Conservation (phyloP, 257 asterid species). For the Solanum corneliomulleri region DNA sequence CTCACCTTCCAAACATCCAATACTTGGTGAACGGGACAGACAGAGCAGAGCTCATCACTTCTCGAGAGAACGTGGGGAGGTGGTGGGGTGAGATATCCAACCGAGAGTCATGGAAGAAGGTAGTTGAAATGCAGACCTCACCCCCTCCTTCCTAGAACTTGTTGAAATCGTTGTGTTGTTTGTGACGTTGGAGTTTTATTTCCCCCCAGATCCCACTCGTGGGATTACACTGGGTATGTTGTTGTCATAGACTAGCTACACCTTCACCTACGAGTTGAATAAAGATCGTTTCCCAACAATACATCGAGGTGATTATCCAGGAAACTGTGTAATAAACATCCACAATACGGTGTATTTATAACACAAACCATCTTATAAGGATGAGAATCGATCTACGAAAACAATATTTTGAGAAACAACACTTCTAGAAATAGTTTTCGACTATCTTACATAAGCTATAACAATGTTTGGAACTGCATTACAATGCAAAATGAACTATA, state of each 20-base stretch:
- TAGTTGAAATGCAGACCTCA: conserved; percentile 52
- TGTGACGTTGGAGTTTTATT: background rate
- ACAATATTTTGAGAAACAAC: background rate
- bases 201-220: background rate
- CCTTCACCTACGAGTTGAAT: background rate
- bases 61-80: conserved; percentile 64
- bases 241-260: background rate
- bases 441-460: background rate
- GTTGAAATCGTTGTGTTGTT: background rate
- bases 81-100: conserved; percentile 78
- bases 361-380: background rate
- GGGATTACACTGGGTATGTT: background rate
- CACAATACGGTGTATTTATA: background rate
- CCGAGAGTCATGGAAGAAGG: conserved; percentile 72
- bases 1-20: conserved; percentile 60
- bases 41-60: conserved; percentile 32
- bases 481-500: background rate
- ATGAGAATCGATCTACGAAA: background rate
- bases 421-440: background rate
- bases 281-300: background rate
- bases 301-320: background rate
- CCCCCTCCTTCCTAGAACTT: conserved; percentile 12
- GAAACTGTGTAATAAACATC: background rate
- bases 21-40: conserved; percentile 35
- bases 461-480: background rate